Conservation (phyloP, 2,329 filamentous ascomycete genomes). For the Botryotinia narcissicola region DNA sequence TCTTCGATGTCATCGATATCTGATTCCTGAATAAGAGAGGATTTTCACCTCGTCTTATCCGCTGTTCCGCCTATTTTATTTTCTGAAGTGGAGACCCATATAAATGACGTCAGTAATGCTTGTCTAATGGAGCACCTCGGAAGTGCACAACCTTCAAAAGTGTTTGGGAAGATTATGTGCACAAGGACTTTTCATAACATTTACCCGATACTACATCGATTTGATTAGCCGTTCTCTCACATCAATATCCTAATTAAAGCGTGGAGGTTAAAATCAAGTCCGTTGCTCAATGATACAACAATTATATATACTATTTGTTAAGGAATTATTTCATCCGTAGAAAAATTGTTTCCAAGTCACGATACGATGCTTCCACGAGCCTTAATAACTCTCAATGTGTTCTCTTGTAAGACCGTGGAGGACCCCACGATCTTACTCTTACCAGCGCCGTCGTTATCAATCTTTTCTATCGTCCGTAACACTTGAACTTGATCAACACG, state of each 20-base stretch:
- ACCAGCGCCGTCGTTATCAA: not conserved
- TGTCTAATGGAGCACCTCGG: conserved; percentile 4
- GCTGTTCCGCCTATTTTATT: not conserved
- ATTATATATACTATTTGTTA: not conserved
- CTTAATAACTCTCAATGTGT: not conserved
- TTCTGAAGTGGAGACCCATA: not conserved
- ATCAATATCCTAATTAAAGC: not conserved
- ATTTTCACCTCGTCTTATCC: not conserved
- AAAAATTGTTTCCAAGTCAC: not conserved
- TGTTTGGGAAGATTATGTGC: not conserved
- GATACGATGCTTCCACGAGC: not conserved
- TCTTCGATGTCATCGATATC: not conserved
- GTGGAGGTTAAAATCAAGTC: too few relatives aligned
- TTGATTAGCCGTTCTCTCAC: not conserved
- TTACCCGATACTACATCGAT: not conserved
- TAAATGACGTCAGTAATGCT: conserved; percentile 6
- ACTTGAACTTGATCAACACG: not conserved
- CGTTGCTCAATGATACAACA: not conserved
- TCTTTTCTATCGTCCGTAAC: not conserved
- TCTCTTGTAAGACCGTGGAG: not conserved
- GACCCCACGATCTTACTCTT: not conserved
- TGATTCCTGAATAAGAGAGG: not conserved
- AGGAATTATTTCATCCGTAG: not conserved
- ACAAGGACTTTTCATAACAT: not conserved
- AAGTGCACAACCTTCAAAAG: not conserved